Conservation (phyloP, 345 rosid genomes). For the Sapria himalayana region DNA sequence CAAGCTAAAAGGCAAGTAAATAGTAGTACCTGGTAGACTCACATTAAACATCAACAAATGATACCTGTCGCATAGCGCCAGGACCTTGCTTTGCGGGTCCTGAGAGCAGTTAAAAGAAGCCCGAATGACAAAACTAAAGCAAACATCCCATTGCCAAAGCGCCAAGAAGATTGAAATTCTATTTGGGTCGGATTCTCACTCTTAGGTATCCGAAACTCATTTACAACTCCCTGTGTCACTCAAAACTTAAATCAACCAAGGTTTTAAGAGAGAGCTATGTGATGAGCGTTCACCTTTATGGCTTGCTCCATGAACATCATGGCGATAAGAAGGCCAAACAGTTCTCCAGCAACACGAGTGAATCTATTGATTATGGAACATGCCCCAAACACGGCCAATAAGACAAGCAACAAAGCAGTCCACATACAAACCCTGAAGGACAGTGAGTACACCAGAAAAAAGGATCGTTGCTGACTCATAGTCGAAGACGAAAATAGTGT, state of each 20-base stretch:
- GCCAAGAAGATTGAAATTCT: slow-evolving; percentile 64
- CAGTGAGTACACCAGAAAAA: not conserved
- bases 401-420: slow-evolving; percentile 75
- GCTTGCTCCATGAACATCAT: slow-evolving; percentile 95
- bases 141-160: slow-evolving; percentile 85
- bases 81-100: slow-evolving; percentile 69
- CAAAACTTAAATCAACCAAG: slow-evolving; percentile 3
- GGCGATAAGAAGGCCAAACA: slow-evolving; percentile 82
- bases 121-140: slow-evolving; percentile 67
- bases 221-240: slow-evolving; percentile 46
- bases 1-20: slow-evolving; percentile 1
- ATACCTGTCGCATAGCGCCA: slow-evolving; percentile 90
- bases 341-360: slow-evolving; percentile 81
- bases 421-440: slow-evolving; percentile 72
- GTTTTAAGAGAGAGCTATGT: slow-evolving; percentile 1
- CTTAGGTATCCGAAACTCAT: slow-evolving; percentile 66
- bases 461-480: too few relatives aligned
- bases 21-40: slow-evolving; percentile 1
- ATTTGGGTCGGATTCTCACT: slow-evolving; percentile 41
- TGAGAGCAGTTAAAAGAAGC: slow-evolving; percentile 50
- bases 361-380: slow-evolving; percentile 86
- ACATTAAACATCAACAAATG: too few relatives aligned
- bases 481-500: not conserved
- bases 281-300: slow-evolving; percentile 33
- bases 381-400: slow-evolving; percentile 71